Conservation (phyloP, 1,284 basidiomycete species). For the Cryptococcus wingfieldii region DNA sequence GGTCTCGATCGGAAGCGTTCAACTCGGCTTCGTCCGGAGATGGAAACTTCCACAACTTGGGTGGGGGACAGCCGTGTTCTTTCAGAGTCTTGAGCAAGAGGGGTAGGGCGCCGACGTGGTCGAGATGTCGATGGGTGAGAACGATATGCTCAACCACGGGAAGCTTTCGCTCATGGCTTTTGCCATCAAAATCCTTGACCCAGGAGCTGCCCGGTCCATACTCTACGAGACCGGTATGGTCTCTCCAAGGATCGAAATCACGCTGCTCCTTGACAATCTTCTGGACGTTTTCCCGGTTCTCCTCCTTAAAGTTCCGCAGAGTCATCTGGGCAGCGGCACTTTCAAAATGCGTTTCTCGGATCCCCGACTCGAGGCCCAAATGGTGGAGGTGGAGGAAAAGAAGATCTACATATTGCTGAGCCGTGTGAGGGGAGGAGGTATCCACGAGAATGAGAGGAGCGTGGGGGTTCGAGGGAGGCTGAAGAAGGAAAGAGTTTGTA, state of each 20-base stretch:
- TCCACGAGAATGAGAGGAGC: constrained; percentile 77
- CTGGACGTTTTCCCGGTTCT: constrained; percentile 19
- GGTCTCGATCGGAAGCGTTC: constrained; percentile 21
- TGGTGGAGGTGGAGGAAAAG: constrained; percentile 33
- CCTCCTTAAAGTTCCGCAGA: constrained; percentile 19
- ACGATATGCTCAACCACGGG: constrained; percentile 70
- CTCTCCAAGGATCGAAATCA: constrained; percentile 16
- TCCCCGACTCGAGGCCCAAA: constrained; percentile 43
- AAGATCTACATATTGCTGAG: constrained; percentile 42
- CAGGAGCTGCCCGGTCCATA: constrained; percentile 27
- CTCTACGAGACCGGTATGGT: constrained; percentile 19
- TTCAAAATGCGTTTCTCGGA: constrained; percentile 36
- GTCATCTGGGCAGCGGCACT: constrained; percentile 12
- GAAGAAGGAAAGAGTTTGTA: constrained; percentile 89
- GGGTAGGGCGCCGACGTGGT: constrained; percentile 76
- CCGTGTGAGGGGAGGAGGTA: constrained; percentile 70
- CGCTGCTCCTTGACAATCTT: constrained; percentile 14
- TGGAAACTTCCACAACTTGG: constrained; percentile 51
- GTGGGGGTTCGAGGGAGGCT: constrained; percentile 53
- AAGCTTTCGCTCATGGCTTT: constrained; percentile 16
- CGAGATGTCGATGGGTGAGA: constrained; percentile 83
- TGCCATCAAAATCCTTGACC: constrained; percentile 4
- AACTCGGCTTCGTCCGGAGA: constrained; percentile 39
- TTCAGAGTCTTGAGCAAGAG: constrained; percentile 66
- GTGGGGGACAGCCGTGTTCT: constrained; percentile 43